These are phyloP conservation scores for Carex littledalei DNA, from an alignment of 176 grass and related monocot genomes.

Conservation along the genomic window DNA sequence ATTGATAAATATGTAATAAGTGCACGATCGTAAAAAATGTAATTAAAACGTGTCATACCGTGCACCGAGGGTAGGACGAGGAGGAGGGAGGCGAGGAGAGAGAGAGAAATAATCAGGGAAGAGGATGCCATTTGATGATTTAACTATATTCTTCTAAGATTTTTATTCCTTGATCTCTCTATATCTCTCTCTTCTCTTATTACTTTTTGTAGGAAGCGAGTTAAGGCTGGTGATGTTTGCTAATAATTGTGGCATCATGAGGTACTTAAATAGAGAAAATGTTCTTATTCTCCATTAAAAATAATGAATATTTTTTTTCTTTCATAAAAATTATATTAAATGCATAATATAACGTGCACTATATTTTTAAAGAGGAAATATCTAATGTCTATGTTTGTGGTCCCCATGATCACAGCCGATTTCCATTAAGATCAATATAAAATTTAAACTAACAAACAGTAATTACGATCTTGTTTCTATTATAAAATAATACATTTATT, in stretches of 20 bases:
- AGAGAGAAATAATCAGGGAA: conserved; percentile 2
- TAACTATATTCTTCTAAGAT: background rate
- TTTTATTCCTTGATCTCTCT: background rate
- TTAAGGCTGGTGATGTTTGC: background rate
- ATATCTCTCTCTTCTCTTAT: background rate
- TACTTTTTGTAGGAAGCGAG: background rate
- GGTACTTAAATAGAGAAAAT: background rate
- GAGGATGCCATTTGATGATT: conserved; percentile 12
- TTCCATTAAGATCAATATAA: no score
- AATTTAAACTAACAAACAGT: no score
- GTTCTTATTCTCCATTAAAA: background rate
- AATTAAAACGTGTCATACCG: background rate
- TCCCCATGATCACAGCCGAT: no score
- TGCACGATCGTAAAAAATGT: background rate
- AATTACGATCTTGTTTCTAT: no score
- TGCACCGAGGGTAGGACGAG: background rate
- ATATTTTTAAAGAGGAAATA: background rate
- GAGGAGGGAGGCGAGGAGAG: conserved; percentile 11
- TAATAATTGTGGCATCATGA: background rate
- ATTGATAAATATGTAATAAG: background rate
- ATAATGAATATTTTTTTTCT: background rate
- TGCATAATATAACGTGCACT: background rate
- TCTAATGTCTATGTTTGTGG: background rate
- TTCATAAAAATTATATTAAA: background rate
- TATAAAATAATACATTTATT: no score